These are phyloP conservation scores for Penicillium manginii DNA, from an alignment of 495 filamentous ascomycete species.

Conservation along the genomic window DNA sequence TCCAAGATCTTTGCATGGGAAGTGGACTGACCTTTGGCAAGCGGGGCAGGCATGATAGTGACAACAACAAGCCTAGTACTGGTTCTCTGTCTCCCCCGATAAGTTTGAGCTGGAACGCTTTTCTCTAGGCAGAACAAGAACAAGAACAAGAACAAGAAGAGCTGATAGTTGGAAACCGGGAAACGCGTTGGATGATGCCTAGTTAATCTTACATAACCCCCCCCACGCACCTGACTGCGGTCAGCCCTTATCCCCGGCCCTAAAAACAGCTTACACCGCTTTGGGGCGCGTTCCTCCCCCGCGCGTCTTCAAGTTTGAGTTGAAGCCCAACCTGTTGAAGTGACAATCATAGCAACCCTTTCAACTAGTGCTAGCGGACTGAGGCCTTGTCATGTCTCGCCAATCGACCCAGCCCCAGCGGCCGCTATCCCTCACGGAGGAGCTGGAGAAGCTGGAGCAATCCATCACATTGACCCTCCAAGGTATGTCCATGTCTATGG, in stretches of 20 bases:
- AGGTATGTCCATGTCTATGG: slow-evolving; percentile 54
- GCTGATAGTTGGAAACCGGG: slow-evolving; percentile 3
- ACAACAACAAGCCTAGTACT: not conserved
- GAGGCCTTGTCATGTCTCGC: slow-evolving; percentile 49
- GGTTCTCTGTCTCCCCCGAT: not conserved
- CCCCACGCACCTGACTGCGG: slow-evolving; percentile 34
- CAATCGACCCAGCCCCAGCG: slow-evolving; percentile 58
- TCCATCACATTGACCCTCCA: slow-evolving; percentile 95
- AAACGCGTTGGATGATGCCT: slow-evolving; percentile 25
- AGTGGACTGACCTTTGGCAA: slow-evolving; percentile 54
- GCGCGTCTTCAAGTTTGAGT: slow-evolving; percentile 21
- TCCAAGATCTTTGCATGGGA: slow-evolving; percentile 5
- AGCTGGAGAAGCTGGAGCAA: slow-evolving; percentile 95
- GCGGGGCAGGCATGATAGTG: slow-evolving; percentile 52
- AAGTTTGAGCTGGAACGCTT: not conserved
- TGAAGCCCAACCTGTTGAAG: not conserved
- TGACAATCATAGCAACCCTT: not conserved
- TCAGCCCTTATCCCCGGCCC: slow-evolving; percentile 46
- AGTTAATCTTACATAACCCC: slow-evolving; percentile 20
- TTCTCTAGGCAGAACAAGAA: not conserved
- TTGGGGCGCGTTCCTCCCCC: slow-evolving; percentile 37
- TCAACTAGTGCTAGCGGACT: not conserved
- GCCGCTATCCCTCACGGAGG: slow-evolving; percentile 83
- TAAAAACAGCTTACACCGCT: slow-evolving; percentile 35
- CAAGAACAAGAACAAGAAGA: too few species aligned